Conservation (phyloP, 2,329 filamentous ascomycete genomes). For the Colletotrichum sojae region DNA sequence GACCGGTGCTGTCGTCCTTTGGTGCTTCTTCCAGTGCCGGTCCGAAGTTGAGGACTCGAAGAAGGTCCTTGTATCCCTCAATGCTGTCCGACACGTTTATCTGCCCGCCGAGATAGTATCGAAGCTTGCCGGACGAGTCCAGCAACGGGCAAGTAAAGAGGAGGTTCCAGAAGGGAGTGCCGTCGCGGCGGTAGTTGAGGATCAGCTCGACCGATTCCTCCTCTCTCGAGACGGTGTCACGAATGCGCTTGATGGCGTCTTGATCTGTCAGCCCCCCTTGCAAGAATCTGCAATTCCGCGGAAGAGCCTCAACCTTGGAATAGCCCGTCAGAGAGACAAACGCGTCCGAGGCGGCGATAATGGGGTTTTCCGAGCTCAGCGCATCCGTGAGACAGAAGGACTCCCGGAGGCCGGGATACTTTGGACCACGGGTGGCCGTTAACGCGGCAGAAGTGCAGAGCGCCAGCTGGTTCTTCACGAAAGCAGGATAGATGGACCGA, state of each 20-base stretch:
- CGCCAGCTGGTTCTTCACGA: conserved; percentile 67
- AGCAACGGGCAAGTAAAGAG: conserved; percentile 67
- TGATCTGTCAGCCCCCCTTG: conserved; percentile 63
- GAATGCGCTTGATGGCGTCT: conserved; percentile 57
- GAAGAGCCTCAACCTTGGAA: conserved; percentile 60
- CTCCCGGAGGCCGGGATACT: conserved; percentile 69
- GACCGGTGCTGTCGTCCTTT: conserved; percentile 19
- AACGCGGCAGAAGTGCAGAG: conserved; percentile 61
- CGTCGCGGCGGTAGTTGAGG: conserved; percentile 66
- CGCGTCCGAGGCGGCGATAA: conserved; percentile 64
- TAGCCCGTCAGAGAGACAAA: conserved; percentile 68
- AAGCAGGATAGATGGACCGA: conserved; percentile 64
- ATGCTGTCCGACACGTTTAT: conserved; percentile 71
- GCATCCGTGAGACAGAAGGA: conserved; percentile 72
- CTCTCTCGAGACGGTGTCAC: conserved; percentile 55
- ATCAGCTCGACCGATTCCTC: conserved; percentile 65
- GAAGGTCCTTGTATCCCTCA: conserved; percentile 63
- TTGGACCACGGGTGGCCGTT: conserved; percentile 51
- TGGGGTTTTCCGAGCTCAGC: conserved; percentile 63
- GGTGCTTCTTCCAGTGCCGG: conserved; percentile 34
- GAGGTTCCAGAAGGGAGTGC: conserved; percentile 70
- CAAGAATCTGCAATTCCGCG: conserved; percentile 64
- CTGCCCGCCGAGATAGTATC: conserved; percentile 69
- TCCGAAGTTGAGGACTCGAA: conserved; percentile 62
- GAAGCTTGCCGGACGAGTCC: conserved; percentile 61